Percentiles rank a stretch among this genome's conserved stretches.
These are phyloP conservation scores for Yamadazyma sp. DNA, from an alignment of 805 yeast species.

Conservation along the genomic window DNA sequence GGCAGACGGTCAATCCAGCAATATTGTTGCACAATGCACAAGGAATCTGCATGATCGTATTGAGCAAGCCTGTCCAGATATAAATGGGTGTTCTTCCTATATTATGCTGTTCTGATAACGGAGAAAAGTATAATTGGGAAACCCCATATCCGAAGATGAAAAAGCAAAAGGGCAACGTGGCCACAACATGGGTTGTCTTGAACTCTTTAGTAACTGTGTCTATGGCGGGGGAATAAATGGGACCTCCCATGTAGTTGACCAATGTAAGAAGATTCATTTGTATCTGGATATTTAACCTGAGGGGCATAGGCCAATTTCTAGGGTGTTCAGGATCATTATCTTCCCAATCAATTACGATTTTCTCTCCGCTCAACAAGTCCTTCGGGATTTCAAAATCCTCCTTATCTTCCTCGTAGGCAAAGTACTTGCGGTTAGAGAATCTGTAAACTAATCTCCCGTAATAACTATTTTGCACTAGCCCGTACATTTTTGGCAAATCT, in stretches of 20 bases:
- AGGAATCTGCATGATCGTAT: constrained; percentile 54
- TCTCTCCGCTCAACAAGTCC: constrained; percentile 18
- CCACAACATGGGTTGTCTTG: constrained; percentile 42
- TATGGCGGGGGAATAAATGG: constrained; percentile 54
- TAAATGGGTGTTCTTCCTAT: constrained; percentile 56
- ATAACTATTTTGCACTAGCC: constrained; percentile 2
- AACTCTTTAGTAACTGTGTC: constrained; percentile 46
- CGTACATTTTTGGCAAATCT: too few species aligned
- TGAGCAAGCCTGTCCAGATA: constrained; percentile 45
- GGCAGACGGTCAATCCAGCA: constrained; percentile 48
- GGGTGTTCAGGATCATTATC: constrained; percentile 59
- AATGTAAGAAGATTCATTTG: constrained; percentile 12
- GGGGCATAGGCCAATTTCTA: constrained; percentile 47
- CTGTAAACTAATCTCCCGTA: constrained; percentile 31
- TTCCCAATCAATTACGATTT: constrained; percentile 24
- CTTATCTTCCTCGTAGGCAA: constrained; percentile 27
- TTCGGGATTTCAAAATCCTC: constrained; percentile 31
- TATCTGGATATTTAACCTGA: constrained; percentile 29
- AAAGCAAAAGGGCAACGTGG: constrained; percentile 51
- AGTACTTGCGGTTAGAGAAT: constrained; percentile 24
- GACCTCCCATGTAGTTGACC: constrained; percentile 51
- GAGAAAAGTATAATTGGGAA: constrained; percentile 60
- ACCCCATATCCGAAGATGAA: constrained; percentile 62
- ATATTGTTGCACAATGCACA: constrained; percentile 51
- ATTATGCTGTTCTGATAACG: constrained; percentile 54